Base-by-base conservation (phyloP, 768 basidiomycete species). In the Pleurotus pulmonarius region DNA sequence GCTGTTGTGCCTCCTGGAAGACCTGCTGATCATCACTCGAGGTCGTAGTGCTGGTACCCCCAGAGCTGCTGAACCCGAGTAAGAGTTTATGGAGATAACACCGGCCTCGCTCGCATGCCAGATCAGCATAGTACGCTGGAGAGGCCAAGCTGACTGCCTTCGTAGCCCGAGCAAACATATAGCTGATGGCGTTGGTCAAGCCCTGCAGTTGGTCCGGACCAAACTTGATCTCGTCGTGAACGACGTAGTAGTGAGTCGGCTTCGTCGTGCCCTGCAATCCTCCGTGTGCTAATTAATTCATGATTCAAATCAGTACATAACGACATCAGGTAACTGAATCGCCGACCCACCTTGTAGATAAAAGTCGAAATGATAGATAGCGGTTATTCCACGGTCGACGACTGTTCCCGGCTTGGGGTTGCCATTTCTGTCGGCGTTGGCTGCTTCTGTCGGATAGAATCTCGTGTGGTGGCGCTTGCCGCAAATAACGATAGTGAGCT, bases 141-240 rank as follows among this genome's bases (percentile, higher is more conserved):
- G 91, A 90, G 9, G 85, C 81, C 18, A 93, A 76, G 64, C 88
- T 90, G 49, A 94, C 93, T 0, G 91, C 88, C 62, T 91, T 89
- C 2, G 93, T 94, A 2, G 92, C 91, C 13, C 92, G 86, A 4
- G 88, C 89, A 62, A 90, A 95, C 67, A 89, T 78, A 68, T 92
- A 92, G 68, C 85, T 84, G 58, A 86, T 75, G 11, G 81, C 69
- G 67, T 92, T 86, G 16, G 88, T 86, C 46, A 90, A 77, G 29
- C 73, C 70, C 66, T 94, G 92, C 4, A 93, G 70, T 11, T 79
- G 75, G 66, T 94, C 90, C 0, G 90, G 83, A 4, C 69, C 74
- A 59, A 92, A 83, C 4, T 68, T 72, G 59, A 85, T 87, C 65
- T 92, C 88, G 67, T 94, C 91, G 64, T 92, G 86, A 6, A 92